Conservation (phyloP, 768 basidiomycete genomes). For the Mrakia blollopis region DNA sequence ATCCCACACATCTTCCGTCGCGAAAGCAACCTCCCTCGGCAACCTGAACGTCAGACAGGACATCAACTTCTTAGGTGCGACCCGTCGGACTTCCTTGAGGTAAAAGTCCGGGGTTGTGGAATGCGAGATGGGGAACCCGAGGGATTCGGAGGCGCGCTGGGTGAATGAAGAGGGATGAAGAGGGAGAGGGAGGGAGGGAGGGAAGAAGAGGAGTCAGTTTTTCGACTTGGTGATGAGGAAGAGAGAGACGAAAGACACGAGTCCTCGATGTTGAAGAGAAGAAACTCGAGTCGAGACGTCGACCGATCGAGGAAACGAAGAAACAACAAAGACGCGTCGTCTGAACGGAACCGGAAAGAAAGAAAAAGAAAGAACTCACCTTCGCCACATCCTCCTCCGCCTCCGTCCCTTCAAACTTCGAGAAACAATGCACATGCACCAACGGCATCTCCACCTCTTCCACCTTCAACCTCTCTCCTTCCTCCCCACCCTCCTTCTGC, state of each 20-base stretch:
- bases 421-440: slow-evolving; percentile 96
- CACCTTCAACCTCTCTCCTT: slow-evolving; percentile 50
- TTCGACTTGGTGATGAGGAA: too few species aligned
- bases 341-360: neutral
- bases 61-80: slow-evolving; percentile 96
- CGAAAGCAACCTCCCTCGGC: slow-evolving; percentile 50
- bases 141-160: slow-evolving; percentile 66
- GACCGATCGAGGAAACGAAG: neutral
- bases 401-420: slow-evolving; percentile 60
- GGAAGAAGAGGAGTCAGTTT: slow-evolving; percentile 7
- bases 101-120: slow-evolving; percentile 40
- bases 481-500: slow-evolving; percentile 36
- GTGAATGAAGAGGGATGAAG: slow-evolving; percentile 29
- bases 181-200: neutral
- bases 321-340: neutral
- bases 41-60: slow-evolving; percentile 88
- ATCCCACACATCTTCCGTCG: neutral
- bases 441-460: slow-evolving; percentile 64
- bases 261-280: neutral
- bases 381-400: slow-evolving; percentile 34
- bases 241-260: neutral
- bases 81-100: slow-evolving; percentile 77
- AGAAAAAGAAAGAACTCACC: neutral
- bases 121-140: slow-evolving; percentile 54
- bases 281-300: too few species aligned